Evolutionary conservation across 1,284 basidiomycete species (phyloP), one percentile per base, ranked within the genome.

Genomic region (Pyrrhoderma lamaoense): DNA sequence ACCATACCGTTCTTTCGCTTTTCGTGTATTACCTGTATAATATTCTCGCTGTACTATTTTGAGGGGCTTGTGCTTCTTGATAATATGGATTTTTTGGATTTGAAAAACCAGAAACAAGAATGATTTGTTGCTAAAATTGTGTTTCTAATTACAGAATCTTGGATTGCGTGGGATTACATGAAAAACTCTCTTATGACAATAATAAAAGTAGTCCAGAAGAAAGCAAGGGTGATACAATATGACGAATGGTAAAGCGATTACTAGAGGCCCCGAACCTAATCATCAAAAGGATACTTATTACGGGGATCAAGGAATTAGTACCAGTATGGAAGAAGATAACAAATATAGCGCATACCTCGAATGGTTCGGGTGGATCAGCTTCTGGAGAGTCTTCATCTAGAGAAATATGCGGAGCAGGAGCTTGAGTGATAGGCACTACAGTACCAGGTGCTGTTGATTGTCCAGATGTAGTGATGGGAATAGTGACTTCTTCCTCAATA

Each of bases 351-450:
- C 82, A 49, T 59, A 89, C 86, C 80, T 91, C 87, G 61, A 92
- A 92, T 19, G 83, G 65, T 61, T 75, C 76, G 57, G 92, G 92
- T 19, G 81, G 77, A 42, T 80, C 82, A n/a, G 82, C 85, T 63
- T 93, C 91, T 19, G 81, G 79, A 18, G 74, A 76, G 61, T 69
- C 78, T 59, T 86, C 83, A 57, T 87, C 83, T 47, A 89, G 66
- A 7, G 82, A 72, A 51, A 86, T 82, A 59, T 84, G 75, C 39
- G 67, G 68, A 14, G 52, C 66, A 11, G 54, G 59, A 66, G 70
- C 61, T 7, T 59, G 57, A 25, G 50, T 56, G 14, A 55, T 42
- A 18, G 55, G 57, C 9, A 55, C 59, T 14, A 62, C 59, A n/a
- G 62, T 64, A 3, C 64, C 63, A 1, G 64, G 68, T 21, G 60